phyloP scores from a whole-genome alignment of 495 filamentous ascomycete genomes.

The Collariella sp. region DNA sequence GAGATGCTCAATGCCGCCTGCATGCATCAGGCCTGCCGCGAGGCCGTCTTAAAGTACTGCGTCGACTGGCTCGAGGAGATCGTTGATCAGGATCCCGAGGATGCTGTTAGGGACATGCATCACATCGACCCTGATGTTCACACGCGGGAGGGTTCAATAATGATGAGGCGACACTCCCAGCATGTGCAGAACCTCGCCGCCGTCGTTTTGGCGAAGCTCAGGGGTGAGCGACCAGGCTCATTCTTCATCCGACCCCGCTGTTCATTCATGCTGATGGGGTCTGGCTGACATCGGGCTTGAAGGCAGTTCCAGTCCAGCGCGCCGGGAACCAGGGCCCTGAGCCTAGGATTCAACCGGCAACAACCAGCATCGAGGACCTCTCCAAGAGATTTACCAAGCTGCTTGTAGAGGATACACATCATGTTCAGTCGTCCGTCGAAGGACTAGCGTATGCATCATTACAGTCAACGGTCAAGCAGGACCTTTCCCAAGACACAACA shows the following conservation, averaged over 20 bases:
- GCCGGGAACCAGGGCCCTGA: constrained; percentile 23
- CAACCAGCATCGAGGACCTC: constrained; percentile 58
- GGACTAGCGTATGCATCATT: constrained; percentile 89
- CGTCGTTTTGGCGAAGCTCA: constrained; percentile 74
- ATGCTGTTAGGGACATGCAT: constrained; percentile 44
- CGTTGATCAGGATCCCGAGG: constrained; percentile 56
- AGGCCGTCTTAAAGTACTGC: constrained; percentile 72
- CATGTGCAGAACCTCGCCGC: constrained; percentile 59
- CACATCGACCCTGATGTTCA: constrained; percentile 30
- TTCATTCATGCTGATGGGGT: constrained; percentile 20
- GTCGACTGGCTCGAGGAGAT: constrained; percentile 73
- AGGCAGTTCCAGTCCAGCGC: constrained; percentile 44
- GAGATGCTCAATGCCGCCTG: constrained; percentile 88
- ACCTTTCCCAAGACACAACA: constrained; percentile 53
- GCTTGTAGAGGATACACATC: constrained; percentile 53
- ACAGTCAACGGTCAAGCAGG: constrained; percentile 72
- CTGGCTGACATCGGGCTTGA: constrained; percentile 43
- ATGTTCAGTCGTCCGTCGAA: constrained; percentile 64
- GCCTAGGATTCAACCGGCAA: constrained; percentile 37
- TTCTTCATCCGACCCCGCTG: constrained; percentile 7
- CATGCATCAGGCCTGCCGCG: constrained; percentile 67
- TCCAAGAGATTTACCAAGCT: constrained; percentile 70
- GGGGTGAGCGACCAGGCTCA: constrained; percentile 36
- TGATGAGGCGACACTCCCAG: constrained; percentile 42
- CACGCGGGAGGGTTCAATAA: constrained; percentile 34